Evolutionary conservation across 176 grass and related monocot genomes (phyloP).

Genomic region (Elaeis guineensis): DNA sequence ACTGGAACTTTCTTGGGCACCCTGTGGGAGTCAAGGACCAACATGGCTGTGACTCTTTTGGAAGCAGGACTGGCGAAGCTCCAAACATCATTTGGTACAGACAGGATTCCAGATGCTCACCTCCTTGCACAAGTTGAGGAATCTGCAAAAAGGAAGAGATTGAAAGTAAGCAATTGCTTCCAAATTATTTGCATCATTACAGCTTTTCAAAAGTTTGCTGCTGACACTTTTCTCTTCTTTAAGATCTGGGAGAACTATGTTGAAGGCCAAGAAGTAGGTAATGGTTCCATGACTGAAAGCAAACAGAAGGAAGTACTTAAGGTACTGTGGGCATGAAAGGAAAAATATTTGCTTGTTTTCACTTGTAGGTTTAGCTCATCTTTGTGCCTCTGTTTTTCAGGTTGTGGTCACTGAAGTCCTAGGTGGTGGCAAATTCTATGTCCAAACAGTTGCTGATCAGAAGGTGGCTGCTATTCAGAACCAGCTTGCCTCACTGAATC

Average conservation of each 20-base stretch:
- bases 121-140: conserved; percentile 57
- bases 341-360: background rate
- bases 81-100: conserved; percentile 68
- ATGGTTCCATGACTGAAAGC: conserved; percentile 50
- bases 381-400: conserved; percentile 27
- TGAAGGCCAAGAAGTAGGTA: conserved; percentile 70
- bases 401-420: conserved; percentile 82
- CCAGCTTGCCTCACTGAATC: conserved; percentile 64
- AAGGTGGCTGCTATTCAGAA: conserved; percentile 73
- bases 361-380: background rate
- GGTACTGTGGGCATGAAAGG: conserved; percentile 24
- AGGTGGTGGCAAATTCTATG: conserved; percentile 89
- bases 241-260: conserved; percentile 98
- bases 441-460: conserved; percentile 78
- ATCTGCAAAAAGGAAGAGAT: conserved; percentile 77
- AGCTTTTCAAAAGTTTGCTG: too few species aligned
- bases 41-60: conserved; percentile 65
- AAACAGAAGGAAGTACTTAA: conserved; percentile 95
- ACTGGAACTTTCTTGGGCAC: conserved; percentile 93
- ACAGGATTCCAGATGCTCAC: conserved; percentile 71
- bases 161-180: conserved; percentile 46
- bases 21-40: conserved; percentile 80
- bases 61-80: conserved; percentile 83
- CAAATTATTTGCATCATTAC: too few species aligned
- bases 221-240: conserved; percentile 4